Conservation (phyloP, 2,329 filamentous ascomycete genomes). For the Ascosphaera aggregata region DNA sequence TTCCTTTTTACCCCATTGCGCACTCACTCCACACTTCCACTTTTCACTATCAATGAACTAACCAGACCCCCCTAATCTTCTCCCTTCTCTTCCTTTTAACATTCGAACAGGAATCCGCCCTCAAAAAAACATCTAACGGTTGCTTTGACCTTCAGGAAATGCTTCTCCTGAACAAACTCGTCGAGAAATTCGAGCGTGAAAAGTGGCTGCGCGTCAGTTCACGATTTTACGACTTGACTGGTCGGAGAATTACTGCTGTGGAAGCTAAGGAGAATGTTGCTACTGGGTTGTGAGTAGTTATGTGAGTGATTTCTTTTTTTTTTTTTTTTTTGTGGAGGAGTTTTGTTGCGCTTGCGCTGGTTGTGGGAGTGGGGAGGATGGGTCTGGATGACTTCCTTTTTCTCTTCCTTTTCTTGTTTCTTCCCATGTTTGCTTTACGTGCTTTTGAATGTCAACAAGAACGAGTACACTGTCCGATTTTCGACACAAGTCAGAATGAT, state of each 20-base stretch:
- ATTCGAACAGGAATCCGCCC: background rate
- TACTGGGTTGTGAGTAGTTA: background rate
- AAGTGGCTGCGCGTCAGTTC: conserved; percentile 25
- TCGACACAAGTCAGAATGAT: too few relatives aligned
- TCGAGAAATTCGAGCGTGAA: conserved; percentile 19
- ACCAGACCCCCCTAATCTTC: background rate
- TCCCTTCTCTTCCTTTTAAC: background rate
- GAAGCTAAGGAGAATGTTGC: conserved; percentile 10
- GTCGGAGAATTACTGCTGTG: conserved; percentile 20
- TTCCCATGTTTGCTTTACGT: conserved; percentile 1
- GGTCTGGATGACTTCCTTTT: background rate
- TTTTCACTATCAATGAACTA: background rate
- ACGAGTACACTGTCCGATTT: too few relatives aligned
- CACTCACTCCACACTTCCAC: background rate
- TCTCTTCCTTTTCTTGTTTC: conserved; percentile 1
- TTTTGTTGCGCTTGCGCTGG: background rate
- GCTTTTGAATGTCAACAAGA: background rate
- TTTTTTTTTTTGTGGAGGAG: background rate
- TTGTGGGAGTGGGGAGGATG: background rate
- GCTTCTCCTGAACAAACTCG: conserved; percentile 19
- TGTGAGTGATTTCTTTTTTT: background rate
- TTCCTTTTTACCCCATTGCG: too few relatives aligned
- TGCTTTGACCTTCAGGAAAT: conserved; percentile 10
- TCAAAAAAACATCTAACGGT: conserved; percentile 5
- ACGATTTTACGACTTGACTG: conserved; percentile 26